These are phyloP conservation scores for Globisporangium takayamanum DNA, from an alignment of 352 stramenopile genomes.

Conservation along the genomic window DNA sequence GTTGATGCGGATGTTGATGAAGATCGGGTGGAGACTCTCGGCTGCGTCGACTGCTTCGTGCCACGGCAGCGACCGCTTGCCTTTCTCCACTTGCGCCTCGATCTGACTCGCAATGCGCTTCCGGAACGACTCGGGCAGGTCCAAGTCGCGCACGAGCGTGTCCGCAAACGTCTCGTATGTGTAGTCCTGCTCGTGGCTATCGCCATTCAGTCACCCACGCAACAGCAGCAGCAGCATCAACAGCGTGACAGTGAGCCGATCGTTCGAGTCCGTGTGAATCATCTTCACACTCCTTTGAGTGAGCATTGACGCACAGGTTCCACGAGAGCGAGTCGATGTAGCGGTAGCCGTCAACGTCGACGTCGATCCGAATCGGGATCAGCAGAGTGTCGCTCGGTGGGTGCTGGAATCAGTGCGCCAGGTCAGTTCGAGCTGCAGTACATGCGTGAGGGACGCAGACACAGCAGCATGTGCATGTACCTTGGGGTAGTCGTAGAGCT, in stretches of 20 bases:
- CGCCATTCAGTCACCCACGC: not conserved
- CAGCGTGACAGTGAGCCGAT: not conserved
- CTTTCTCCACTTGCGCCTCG: slow-evolving; percentile 62
- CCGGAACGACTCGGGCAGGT: slow-evolving; percentile 71
- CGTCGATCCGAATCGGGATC: slow-evolving; percentile 66
- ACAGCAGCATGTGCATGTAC: slow-evolving; percentile 8
- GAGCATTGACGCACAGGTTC: slow-evolving; percentile 43
- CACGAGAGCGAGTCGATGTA: slow-evolving; percentile 81
- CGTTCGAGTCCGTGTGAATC: too few species aligned
- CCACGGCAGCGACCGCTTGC: slow-evolving; percentile 47
- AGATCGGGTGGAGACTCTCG: slow-evolving; percentile 72
- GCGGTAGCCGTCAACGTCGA: slow-evolving; percentile 73
- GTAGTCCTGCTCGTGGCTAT: slow-evolving; percentile 61
- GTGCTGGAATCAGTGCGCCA: slow-evolving; percentile 21
- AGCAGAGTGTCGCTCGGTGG: slow-evolving; percentile 41
- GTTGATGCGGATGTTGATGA: slow-evolving; percentile 76
- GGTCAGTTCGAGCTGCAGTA: not conserved
- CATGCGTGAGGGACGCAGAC: not conserved
- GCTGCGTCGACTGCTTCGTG: slow-evolving; percentile 33
- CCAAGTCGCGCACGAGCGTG: slow-evolving; percentile 57
- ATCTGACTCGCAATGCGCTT: slow-evolving; percentile 58
- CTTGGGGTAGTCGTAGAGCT: slow-evolving; percentile 75
- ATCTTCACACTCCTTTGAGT: not conserved
- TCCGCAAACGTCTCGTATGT: slow-evolving; percentile 73
- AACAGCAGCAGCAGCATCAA: not conserved